A percentile compares a stretch with the other conserved stretches of the same genome.
These are phyloP conservation scores for Phytophthora hybrid DNA, from an alignment of 352 stramenopile species.

Conservation along the genomic window DNA sequence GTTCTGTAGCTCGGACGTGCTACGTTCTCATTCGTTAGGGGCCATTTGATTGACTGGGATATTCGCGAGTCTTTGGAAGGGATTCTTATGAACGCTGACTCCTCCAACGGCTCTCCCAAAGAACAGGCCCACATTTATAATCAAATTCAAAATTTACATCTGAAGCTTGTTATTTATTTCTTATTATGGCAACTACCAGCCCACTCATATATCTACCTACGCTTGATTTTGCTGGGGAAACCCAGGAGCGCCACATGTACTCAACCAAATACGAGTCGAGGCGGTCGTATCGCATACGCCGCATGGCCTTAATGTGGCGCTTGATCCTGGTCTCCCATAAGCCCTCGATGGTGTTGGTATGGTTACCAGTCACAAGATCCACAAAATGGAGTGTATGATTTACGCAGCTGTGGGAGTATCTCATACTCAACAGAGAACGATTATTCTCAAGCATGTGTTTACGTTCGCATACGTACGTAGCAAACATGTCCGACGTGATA, in stretches of 20 bases:
- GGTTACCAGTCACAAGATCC: neutral
- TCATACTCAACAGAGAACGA: neutral
- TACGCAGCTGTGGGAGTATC: neutral
- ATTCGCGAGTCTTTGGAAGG: too few relatives aligned
- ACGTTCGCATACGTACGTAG: neutral
- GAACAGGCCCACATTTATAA: too few relatives aligned
- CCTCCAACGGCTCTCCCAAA: too few relatives aligned
- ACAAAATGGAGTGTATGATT: neutral
- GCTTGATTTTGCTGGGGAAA: slow-evolving; percentile 1
- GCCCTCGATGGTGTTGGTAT: neutral
- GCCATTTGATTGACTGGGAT: too few relatives aligned
- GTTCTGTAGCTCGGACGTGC: too few relatives aligned
- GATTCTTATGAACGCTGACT: too few relatives aligned
- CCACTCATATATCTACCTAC: slow-evolving; percentile 11
- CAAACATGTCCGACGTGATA: neutral
- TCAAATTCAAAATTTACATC: too few relatives aligned
- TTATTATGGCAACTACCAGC: neutral
- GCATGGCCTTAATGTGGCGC: slow-evolving; percentile 19
- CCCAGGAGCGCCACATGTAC: slow-evolving; percentile 25
- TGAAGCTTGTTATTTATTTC: neutral
- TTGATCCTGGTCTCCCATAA: slow-evolving; percentile 12
- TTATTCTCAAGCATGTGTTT: neutral
- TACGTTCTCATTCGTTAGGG: too few relatives aligned
- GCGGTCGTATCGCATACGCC: neutral
- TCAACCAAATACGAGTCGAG: slow-evolving; percentile 16